Evolutionary conservation across 2,329 filamentous ascomycete species (phyloP), one percentile per base, ranked within the genome.

Genomic region (Beauveria sp.): DNA sequence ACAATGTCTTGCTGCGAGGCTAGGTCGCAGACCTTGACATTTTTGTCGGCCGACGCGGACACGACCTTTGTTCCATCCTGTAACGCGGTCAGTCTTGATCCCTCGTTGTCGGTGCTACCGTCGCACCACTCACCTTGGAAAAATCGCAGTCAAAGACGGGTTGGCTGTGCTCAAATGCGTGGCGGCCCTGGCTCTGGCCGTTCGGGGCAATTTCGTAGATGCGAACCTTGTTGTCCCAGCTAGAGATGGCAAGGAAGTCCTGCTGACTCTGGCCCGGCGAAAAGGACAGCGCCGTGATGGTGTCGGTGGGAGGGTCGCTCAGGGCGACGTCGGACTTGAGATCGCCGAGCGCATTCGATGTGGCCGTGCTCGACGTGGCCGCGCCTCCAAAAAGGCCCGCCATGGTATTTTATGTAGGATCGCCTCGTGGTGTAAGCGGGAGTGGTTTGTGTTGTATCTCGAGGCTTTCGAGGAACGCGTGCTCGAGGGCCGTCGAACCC

Each of bases 191-290:
- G 70, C 89, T 93, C 71, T 89, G 84, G 49, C 92, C 91, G 66
- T 86, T 86, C 61, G 77, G 77, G 66, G 88, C 86, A 72, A 98
- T 91, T 75, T 98, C 91, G 78, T 98, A 99, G 72, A 99, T 93
- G 71, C 93, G 89, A 65, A 98, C 91, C 74, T 96, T 96, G 79
- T 96, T 96, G 77, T 99, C 95, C 95, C 95, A 99, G 69, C 91
- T 96, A 53, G 91, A 81, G 42, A 97, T 90, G 26, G 93, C 92
- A 20, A 99, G 81, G 72, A 96, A 89, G 69, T 98, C 91, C 70
- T 73, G 72, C 51, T 69, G 74, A 70, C 72, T 79, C 70, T 64
- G 77, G 70, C 70, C 81, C 70, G 88, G 86, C 16, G 89, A 93
- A 78, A 97, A 99, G 54, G 86, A 80, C 63, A 99, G 82, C 71